Conservation (phyloP, 73 alveolate species). For the Paramecium pentaurelia region DNA sequence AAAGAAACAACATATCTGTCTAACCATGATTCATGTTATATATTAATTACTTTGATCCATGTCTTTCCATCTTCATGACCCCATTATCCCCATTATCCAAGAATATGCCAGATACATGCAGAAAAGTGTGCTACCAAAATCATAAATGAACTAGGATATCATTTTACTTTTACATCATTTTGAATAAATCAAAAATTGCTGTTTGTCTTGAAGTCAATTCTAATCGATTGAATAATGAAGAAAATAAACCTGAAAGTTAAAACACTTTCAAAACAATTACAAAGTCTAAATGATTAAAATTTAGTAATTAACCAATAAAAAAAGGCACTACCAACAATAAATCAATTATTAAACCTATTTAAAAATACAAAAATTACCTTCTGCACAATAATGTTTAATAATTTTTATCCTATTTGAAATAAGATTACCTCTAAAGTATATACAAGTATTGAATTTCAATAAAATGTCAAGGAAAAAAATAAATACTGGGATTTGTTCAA, state of each 20-base stretch:
- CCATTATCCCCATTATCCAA: conserved; percentile 34
- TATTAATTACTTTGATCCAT: not conserved
- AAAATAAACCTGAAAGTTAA: not conserved
- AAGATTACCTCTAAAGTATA: not conserved
- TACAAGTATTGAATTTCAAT: conserved; percentile 12
- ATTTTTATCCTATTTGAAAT: not conserved
- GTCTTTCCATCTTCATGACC: not conserved
- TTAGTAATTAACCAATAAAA: not conserved
- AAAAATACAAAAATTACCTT: not conserved
- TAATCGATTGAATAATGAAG: not conserved
- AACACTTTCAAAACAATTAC: not conserved
- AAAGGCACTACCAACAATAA: not conserved
- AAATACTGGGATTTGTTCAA: not conserved
- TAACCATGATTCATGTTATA: not conserved
- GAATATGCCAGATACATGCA: conserved; percentile 20
- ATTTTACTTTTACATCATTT: not conserved
- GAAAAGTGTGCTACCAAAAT: conserved; percentile 21
- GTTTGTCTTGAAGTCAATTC: conserved; percentile 21
- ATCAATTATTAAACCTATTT: not conserved
- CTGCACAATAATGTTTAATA: not conserved
- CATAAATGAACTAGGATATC: not conserved
- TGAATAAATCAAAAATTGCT: not conserved
- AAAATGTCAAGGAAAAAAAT: not conserved
- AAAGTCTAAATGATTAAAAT: not conserved
- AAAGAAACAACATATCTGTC: conserved; percentile 47